Evolutionary conservation across 768 basidiomycete genomes (phyloP), one percentile per base, ranked within the genome.

Genomic region (Coprinellus micaceus): DNA sequence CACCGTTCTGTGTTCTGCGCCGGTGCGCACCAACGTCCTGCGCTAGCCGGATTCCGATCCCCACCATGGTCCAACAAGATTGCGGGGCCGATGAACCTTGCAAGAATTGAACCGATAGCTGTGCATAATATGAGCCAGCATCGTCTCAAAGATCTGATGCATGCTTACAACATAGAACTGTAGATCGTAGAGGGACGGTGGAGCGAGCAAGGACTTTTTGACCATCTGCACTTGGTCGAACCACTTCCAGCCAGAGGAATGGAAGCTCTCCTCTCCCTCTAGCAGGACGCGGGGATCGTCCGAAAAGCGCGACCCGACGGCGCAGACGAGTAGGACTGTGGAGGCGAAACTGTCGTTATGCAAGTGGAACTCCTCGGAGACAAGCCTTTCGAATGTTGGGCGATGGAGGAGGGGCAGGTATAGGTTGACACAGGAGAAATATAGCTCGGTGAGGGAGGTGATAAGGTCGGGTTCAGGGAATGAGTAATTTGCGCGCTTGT

Each of bases 1-100:
- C 65, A 57, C 63, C 61, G 22, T 58, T 67, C 25, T 68, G 60
- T 1, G 66, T 58, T 55, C 74, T 78, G 36, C 78, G 64, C 25
- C 78, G 63, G 67, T 94, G 92, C 0, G 84, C 87, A 21, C 92
- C 85, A 13, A 91, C 83, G 61, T 94, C 91, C 65, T 91, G 86
- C 0, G 86, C 84, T 26, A 87, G 70, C 3, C 90, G 83, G 37
- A 93, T 77, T 24, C 88, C 88, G 39, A 90, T 77, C 3, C 88
- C 88, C 28, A 85, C 77, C 49, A 87, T 68, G 2, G 81, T 82
- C 90, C 90, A 91, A 54, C 78, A 81, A 11, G 81, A 77, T 53
- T 86, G 84, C 2, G 84, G 84, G 0, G 81, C 78, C 0, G 81
- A 82, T 0, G 81, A 80, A 0, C 82, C 82, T 61, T 80, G 78